A percentile compares a stretch with the other conserved stretches of the same genome.
Evolutionary conservation across 805 yeast genomes (phyloP).

Genomic region (Hanseniaspora pseudoguilliermondii): DNA sequence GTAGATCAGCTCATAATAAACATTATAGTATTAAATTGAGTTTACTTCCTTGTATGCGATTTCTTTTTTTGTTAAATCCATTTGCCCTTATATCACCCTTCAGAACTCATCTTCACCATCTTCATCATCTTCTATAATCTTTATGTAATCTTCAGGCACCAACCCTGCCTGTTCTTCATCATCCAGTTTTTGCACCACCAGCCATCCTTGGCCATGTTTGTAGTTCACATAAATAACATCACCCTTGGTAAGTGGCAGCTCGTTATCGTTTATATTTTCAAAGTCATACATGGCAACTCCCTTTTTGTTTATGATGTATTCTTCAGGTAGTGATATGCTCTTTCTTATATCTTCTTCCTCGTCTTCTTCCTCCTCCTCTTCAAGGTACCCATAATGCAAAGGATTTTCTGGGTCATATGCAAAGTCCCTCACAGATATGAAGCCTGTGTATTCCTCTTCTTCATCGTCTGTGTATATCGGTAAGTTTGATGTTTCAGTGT

Average conservation of each 20-base stretch:
- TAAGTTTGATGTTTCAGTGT: neutral
- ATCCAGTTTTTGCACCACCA: slow-evolving; percentile 59
- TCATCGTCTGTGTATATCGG: slow-evolving; percentile 12
- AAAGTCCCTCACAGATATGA: slow-evolving; percentile 58
- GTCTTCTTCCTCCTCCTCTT: slow-evolving; percentile 18
- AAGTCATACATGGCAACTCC: slow-evolving; percentile 88
- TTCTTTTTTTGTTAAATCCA: neutral
- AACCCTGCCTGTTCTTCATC: slow-evolving; percentile 49
- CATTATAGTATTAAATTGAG: no score
- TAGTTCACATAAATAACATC: slow-evolving; percentile 76
- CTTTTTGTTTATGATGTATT: slow-evolving; percentile 33
- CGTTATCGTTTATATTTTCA: slow-evolving; percentile 88
- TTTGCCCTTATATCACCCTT: neutral
- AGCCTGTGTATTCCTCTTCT: slow-evolving; percentile 20
- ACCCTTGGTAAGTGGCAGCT: slow-evolving; percentile 62
- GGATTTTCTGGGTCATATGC: slow-evolving; percentile 66
- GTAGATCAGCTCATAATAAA: no score
- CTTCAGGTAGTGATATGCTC: slow-evolving; percentile 25
- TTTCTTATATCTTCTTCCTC: slow-evolving; percentile 19
- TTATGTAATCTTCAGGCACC: slow-evolving; percentile 90
- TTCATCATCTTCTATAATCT: slow-evolving; percentile 26
- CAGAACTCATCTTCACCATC: slow-evolving; percentile 12
- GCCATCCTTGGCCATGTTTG: slow-evolving; percentile 97
- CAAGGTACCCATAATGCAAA: slow-evolving; percentile 49
- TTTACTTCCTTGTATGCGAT: no score